These are phyloP conservation scores for Cynanchum wilfordii DNA, from an alignment of 257 asterid species.

Conservation along the genomic window DNA sequence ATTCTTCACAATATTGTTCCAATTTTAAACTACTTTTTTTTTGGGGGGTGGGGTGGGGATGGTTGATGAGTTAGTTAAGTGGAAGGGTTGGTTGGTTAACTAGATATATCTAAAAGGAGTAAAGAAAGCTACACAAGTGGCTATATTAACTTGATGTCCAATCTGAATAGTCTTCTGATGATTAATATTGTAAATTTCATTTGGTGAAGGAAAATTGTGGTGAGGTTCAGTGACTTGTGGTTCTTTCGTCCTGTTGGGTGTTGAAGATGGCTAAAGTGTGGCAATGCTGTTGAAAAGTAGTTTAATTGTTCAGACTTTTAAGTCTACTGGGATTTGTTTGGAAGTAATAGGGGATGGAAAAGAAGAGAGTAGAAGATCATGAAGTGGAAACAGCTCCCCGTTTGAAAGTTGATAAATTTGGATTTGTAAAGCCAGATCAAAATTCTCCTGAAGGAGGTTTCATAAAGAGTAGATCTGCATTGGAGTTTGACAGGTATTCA, in stretches of 20 bases:
- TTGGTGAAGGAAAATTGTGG: constrained; percentile 18
- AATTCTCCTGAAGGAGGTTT: constrained; percentile 60
- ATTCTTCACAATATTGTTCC: background rate
- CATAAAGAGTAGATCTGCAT: constrained; percentile 53
- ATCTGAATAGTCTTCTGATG: background rate
- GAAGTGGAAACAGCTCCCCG: constrained; percentile 43
- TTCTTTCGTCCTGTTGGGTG: constrained; percentile 17
- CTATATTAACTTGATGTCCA: background rate
- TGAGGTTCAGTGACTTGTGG: constrained; percentile 16
- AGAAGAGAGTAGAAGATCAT: constrained; percentile 61
- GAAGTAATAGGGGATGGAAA: constrained; percentile 52
- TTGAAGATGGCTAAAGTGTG: constrained; percentile 20
- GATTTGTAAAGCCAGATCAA: constrained; percentile 47
- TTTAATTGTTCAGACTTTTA: constrained; percentile 13
- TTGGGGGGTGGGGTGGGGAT: background rate
- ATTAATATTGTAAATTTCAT: background rate
- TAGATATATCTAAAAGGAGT: background rate
- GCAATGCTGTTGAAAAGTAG: constrained; percentile 23
- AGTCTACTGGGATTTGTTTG: constrained; percentile 22
- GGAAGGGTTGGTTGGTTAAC: background rate
- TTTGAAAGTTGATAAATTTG: constrained; percentile 55
- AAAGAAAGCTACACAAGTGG: background rate
- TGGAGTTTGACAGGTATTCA: constrained; percentile 67
- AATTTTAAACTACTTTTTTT: no score
- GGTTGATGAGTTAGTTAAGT: no score